Percentiles rank a stretch among this genome's conserved stretches.
These are phyloP conservation scores for Boletellus sp. DNA, from an alignment of 768 basidiomycete species.

Conservation along the genomic window DNA sequence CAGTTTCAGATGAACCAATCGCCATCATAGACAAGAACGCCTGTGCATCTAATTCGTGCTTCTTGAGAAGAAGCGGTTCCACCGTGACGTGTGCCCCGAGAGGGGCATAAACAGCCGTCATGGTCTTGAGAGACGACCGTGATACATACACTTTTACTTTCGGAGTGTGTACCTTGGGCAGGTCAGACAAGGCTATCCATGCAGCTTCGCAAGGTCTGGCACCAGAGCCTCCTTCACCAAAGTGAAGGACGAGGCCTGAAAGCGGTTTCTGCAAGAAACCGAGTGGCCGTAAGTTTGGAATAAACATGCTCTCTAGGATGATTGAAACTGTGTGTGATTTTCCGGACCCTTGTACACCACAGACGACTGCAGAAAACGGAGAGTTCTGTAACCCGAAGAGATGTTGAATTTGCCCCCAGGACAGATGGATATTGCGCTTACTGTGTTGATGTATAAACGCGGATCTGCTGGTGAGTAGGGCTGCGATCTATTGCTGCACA, in stretches of 20 bases:
- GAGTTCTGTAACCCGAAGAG: constrained; percentile 48
- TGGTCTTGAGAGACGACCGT: constrained; percentile 55
- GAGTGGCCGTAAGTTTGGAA: constrained; percentile 45
- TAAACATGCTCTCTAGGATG: constrained; percentile 66
- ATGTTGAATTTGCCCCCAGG: background rate
- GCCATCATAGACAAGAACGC: constrained; percentile 78
- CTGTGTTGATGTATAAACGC: constrained; percentile 67
- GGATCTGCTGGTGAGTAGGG: constrained; percentile 39
- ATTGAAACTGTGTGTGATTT: constrained; percentile 72
- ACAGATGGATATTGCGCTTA: constrained; percentile 24
- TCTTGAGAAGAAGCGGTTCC: constrained; percentile 50
- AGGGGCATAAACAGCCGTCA: constrained; percentile 52
- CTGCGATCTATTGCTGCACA: constrained; percentile 31
- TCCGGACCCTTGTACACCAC: constrained; percentile 74
- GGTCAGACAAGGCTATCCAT: constrained; percentile 45
- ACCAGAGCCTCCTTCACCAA: constrained; percentile 59
- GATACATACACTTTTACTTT: constrained; percentile 54
- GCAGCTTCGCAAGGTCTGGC: constrained; percentile 65
- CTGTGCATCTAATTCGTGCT: constrained; percentile 61
- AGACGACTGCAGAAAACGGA: constrained; percentile 71
- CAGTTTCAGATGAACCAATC: constrained; percentile 53
- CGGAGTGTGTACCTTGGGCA: constrained; percentile 32
- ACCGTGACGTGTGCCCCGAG: constrained; percentile 49
- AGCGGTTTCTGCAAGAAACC: constrained; percentile 54
- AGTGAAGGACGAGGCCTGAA: constrained; percentile 63